A percentile compares a stretch with the other conserved stretches of the same genome.
Conservation (phyloP, 2,329 filamentous ascomycete genomes). For the Tolypocladium amazonense region DNA sequence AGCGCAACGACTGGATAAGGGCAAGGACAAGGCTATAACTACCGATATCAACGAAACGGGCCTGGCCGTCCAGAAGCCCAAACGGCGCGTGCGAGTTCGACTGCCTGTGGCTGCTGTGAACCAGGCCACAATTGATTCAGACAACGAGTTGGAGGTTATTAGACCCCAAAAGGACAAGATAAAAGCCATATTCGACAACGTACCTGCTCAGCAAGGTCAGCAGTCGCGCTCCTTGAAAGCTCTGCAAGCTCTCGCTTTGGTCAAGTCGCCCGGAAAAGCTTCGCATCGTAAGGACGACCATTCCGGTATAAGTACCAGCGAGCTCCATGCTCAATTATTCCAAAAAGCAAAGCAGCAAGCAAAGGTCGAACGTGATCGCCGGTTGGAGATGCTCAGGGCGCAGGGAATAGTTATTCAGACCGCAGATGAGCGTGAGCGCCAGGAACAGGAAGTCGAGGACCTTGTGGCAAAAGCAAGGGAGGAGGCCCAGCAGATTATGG, state of each 20-base stretch:
- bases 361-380: conserved; percentile 62
- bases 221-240: conserved; percentile 54
- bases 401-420: conserved; percentile 77
- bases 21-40: conserved; percentile 44
- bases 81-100: conserved; percentile 40
- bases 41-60: conserved; percentile 5
- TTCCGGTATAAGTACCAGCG: conserved; percentile 52
- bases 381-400: conserved; percentile 63
- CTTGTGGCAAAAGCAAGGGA: conserved; percentile 74
- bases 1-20: conserved; percentile 37
- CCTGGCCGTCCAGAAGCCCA: conserved; percentile 19
- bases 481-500: conserved; percentile 65
- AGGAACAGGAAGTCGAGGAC: conserved; percentile 77
- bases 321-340: conserved; percentile 59
- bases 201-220: conserved; percentile 51
- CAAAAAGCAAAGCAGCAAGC: conserved; percentile 73
- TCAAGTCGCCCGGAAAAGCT: conserved; percentile 52
- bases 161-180: conserved; percentile 38
- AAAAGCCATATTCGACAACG: conserved; percentile 57
- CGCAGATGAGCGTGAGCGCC: conserved; percentile 72
- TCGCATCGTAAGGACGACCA: conserved; percentile 31
- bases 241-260: conserved; percentile 63
- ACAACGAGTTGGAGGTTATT: conserved; percentile 56
- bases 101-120: conserved; percentile 31
- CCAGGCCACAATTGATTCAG: conserved; percentile 30